phyloP scores from a whole-genome alignment of 2,329 filamentous ascomycete species.

The Cladosporium sp. region DNA sequence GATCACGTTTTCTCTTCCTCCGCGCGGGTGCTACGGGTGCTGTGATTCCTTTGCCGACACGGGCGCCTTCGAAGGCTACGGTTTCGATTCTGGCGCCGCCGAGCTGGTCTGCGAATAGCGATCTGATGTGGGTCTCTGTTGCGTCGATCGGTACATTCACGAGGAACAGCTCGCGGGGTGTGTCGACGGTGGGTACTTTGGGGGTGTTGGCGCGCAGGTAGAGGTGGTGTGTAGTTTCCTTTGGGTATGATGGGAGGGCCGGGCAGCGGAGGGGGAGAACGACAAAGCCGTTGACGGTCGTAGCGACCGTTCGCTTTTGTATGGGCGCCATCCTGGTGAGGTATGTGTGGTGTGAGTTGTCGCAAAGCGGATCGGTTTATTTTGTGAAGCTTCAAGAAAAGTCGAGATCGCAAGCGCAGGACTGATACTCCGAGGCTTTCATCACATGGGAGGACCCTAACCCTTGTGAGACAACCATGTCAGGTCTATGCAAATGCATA shows the following conservation, averaged over 20 bases:
- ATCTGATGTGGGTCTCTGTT: conserved; percentile 72
- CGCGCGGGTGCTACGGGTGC: conserved; percentile 38
- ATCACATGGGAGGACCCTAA: not conserved
- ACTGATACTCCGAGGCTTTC: not conserved
- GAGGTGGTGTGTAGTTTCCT: conserved; percentile 72
- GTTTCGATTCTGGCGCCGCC: conserved; percentile 76
- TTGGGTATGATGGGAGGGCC: conserved; percentile 61
- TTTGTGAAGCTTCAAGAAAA: conserved; percentile 7
- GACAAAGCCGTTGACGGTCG: conserved; percentile 61
- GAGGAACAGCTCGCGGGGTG: conserved; percentile 81
- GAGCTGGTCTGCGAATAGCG: conserved; percentile 72
- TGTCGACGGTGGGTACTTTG: conserved; percentile 70
- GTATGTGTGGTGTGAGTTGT: not conserved
- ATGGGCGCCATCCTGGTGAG: conserved; percentile 22
- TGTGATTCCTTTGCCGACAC: conserved; percentile 43
- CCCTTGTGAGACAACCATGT: not conserved
- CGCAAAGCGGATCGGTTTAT: conserved; percentile 1
- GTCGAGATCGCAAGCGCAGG: not conserved
- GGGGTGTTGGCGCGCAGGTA: conserved; percentile 84
- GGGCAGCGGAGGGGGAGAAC: conserved; percentile 69
- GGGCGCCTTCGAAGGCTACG: conserved; percentile 70
- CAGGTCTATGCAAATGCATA: not conserved
- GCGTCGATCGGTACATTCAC: conserved; percentile 86
- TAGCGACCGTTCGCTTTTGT: conserved; percentile 21
- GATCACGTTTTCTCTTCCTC: conserved; percentile 59